These are phyloP conservation scores for Perkinsus olseni DNA, from an alignment of 169 alveolate species.

Conservation along the genomic window DNA sequence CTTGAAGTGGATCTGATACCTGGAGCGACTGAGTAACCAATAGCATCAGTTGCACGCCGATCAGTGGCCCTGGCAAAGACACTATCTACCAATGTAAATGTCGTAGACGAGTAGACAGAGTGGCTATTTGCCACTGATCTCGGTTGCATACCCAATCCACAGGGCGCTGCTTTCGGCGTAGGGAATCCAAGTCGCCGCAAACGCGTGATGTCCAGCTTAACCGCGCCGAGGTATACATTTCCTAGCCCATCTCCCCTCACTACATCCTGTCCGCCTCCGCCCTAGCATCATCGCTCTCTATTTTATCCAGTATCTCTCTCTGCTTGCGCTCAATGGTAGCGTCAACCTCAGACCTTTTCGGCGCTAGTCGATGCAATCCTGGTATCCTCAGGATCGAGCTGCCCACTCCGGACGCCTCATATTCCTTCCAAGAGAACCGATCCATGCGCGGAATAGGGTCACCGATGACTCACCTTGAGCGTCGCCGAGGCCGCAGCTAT, in stretches of 20 bases:
- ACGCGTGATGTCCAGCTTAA: too few species aligned
- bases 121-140: too few species aligned
- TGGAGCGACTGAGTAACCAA: background rate
- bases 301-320: background rate
- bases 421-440: background rate
- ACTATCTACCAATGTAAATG: too few species aligned
- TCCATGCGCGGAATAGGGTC: too few species aligned
- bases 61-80: too few species aligned
- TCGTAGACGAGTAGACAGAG: too few species aligned
- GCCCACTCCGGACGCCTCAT: background rate
- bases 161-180: too few species aligned
- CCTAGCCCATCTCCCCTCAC: too few species aligned
- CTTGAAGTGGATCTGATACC: background rate
- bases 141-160: too few species aligned
- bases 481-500: background rate
- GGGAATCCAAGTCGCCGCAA: too few species aligned
- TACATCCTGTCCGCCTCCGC: background rate
- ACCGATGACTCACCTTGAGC: background rate
- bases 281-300: background rate
- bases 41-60: background rate
- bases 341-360: background rate
- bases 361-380: background rate
- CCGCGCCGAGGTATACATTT: too few species aligned
- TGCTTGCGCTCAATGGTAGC: background rate
- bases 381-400: background rate